Base-by-base conservation (phyloP, 1,139 yeast genomes). In the Debaryomycetaceae sp. region DNA sequence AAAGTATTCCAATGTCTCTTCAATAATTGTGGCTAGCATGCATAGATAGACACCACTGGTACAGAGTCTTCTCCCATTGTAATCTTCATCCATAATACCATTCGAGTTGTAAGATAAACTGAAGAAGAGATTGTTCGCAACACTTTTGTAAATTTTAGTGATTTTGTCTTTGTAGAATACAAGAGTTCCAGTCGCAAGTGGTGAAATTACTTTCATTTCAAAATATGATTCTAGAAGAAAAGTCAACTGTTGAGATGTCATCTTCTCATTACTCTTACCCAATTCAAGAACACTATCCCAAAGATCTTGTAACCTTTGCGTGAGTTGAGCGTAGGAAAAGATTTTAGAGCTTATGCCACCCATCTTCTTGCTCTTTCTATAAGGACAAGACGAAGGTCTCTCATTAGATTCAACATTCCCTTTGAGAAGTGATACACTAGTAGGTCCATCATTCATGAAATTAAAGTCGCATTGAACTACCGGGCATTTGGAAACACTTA, bases 401-500 rank as follows among this genome's bases (percentile, higher is more conserved):
- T 27, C 31, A 11, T 8, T 11, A 7, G 31, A 11, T 11, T 27
- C 4, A 8, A 4, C 4, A 27, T 11, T 27, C 11, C 11, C 31
- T 27, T 11, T 27, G 8, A 8, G 31, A 27, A 11, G 11, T 8
- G 31, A 45, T 45, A 23, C 31, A 11, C 31, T 4, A 27, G 31
- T 3, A 27, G 31, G 11, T 2, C 61, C 65, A 13, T 68, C 71
- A 23, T 57, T 55, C 68, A 70, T 65, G 43, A 68, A 61, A 45
- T 68, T 68, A 48, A 72, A 62, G 49, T 71, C 75, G 48, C 74
- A 69, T 45, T 68, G 74, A 33, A 69, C 62, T 2, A 72, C 77
- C 0, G 78, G 77, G 44, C 78, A 72, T 41, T 60, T 60, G 29
- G 51, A 57, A 36, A 41, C 46, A 38, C 42, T 45, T 34, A 27